These are phyloP conservation scores for Hypocreales sp. DNA, from an alignment of 2,329 filamentous ascomycete genomes.

Conservation along the genomic window DNA sequence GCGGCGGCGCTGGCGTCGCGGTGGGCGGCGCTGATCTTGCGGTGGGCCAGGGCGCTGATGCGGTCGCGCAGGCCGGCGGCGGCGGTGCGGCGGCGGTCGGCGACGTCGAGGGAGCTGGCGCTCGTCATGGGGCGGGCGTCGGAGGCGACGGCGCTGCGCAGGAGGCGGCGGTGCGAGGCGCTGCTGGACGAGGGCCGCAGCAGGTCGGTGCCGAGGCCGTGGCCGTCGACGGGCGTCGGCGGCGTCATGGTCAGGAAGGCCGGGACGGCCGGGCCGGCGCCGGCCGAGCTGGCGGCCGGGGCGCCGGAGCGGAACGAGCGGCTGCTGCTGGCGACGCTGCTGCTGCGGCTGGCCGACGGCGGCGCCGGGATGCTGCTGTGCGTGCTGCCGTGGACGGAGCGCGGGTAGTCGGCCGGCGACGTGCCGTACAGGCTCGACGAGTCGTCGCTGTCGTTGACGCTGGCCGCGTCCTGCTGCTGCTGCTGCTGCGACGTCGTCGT, in stretches of 20 bases:
- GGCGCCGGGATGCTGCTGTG: constrained; percentile 30
- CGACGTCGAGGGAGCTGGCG: constrained; percentile 11
- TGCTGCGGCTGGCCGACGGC: constrained; percentile 33
- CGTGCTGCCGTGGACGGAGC: constrained; percentile 37
- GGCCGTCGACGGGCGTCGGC: constrained; percentile 22
- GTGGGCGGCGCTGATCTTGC: too few relatives aligned
- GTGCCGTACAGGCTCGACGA: constrained; percentile 37
- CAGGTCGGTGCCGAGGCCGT: constrained; percentile 13
- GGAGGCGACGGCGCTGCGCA: background rate
- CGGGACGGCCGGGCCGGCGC: constrained; percentile 16
- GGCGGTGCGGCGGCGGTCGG: constrained; percentile 13
- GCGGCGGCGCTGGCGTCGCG: too few relatives aligned
- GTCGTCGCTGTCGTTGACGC: constrained; percentile 38
- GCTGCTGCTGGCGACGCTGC: constrained; percentile 31
- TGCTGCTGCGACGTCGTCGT: background rate
- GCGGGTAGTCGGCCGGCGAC: constrained; percentile 41
- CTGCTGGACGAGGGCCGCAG: constrained; percentile 17
- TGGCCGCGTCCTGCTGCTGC: constrained; percentile 21
- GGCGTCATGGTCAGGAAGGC: constrained; percentile 31
- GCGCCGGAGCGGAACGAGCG: constrained; percentile 7
- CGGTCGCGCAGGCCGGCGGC: constrained; percentile 18
- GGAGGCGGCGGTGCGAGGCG: constrained; percentile 6
- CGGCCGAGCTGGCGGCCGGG: constrained; percentile 17
- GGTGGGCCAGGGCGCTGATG: constrained; percentile 17
- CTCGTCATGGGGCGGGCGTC: constrained; percentile 9